Conservation (phyloP, 2,329 filamentous ascomycete species). For the Venturia pyrina region DNA sequence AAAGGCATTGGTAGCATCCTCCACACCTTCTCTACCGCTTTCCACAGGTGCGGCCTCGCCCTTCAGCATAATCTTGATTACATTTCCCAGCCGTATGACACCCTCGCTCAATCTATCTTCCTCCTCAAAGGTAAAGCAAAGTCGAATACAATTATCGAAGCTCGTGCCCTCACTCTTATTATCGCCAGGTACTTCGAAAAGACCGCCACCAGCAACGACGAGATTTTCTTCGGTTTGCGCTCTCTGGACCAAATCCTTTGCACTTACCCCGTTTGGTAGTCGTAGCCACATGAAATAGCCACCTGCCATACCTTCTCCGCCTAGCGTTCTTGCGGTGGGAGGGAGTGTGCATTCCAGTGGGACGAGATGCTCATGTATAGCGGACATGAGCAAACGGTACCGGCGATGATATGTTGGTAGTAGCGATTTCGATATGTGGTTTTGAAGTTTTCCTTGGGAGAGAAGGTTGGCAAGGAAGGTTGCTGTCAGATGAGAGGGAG, state of each 20-base stretch:
- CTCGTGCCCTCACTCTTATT: conserved; percentile 32
- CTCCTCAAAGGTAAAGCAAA: conserved; percentile 67
- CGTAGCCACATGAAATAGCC: conserved; percentile 82
- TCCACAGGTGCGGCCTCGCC: not conserved
- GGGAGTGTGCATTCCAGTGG: conserved; percentile 50
- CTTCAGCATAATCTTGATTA: conserved; percentile 31
- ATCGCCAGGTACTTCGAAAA: conserved; percentile 59
- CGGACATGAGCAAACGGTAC: conserved; percentile 45
- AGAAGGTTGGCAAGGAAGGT: conserved; percentile 47
- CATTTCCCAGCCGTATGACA: conserved; percentile 49
- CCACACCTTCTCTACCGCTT: not conserved
- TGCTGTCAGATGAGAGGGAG: conserved; percentile 49
- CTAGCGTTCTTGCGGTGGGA: not conserved
- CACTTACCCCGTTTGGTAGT: conserved; percentile 46
- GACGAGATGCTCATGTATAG: conserved; percentile 49
- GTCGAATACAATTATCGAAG: conserved; percentile 51
- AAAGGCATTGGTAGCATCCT: not conserved
- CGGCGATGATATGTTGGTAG: conserved; percentile 46
- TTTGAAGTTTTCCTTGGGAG: conserved; percentile 40
- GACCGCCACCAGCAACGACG: conserved; percentile 55
- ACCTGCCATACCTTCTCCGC: conserved; percentile 4
- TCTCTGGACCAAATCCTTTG: conserved; percentile 44
- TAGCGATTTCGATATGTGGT: conserved; percentile 42
- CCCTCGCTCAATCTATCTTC: conserved; percentile 57
- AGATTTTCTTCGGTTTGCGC: conserved; percentile 56